Percentiles rank a stretch among this genome's conserved stretches.
Conservation (phyloP, 2,329 filamentous ascomycete genomes). For the Microthyrium microscopicum region DNA sequence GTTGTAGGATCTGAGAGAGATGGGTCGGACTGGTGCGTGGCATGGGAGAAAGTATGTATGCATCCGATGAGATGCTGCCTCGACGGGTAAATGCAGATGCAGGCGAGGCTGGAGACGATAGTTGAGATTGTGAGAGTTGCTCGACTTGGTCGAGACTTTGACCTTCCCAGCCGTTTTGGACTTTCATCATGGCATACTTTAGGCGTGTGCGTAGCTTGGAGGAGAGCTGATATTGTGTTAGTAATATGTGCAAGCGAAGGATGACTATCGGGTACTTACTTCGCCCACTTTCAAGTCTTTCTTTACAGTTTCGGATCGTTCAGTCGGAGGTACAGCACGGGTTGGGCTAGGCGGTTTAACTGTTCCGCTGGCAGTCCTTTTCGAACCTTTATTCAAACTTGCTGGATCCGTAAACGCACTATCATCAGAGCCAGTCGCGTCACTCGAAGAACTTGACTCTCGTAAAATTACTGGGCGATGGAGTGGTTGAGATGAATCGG, state of each 20-base stretch:
- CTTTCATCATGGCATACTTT: conserved; percentile 86
- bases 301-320: too few relatives aligned
- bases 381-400: conserved; percentile 34
- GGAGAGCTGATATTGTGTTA: conserved; percentile 41
- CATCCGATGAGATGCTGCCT: conserved; percentile 1
- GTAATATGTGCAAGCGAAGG: neutral
- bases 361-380: conserved; percentile 61
- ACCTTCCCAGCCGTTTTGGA: conserved; percentile 67
- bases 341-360: conserved; percentile 33
- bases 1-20: too few relatives aligned
- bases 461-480: too few relatives aligned
- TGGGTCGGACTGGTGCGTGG: conserved; percentile 1
- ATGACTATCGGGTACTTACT: neutral
- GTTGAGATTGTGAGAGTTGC: neutral
- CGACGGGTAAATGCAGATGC: neutral
- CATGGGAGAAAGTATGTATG: conserved; percentile 4
- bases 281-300: conserved; percentile 1
- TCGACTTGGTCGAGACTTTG: conserved; percentile 65
- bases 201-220: conserved; percentile 68
- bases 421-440: too few relatives aligned
- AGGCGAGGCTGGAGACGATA: conserved; percentile 1
- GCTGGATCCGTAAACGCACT: too few relatives aligned
- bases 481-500: too few relatives aligned
- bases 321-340: too few relatives aligned
- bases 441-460: too few relatives aligned